Conservation (phyloP, 495 filamentous ascomycete species). For the Xylaria venustula region DNA sequence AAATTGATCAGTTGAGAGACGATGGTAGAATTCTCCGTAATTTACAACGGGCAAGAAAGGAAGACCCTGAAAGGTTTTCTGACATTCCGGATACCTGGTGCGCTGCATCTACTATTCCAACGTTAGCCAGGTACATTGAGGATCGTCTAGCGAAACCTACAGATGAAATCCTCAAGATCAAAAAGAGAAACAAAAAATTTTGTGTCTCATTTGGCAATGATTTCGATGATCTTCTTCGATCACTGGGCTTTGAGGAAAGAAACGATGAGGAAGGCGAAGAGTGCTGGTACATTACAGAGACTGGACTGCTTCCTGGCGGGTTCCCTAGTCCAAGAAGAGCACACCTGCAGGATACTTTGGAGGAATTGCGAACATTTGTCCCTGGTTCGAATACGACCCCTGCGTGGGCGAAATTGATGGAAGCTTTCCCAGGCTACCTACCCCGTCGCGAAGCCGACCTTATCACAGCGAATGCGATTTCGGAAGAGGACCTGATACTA, state of each 20-base stretch:
- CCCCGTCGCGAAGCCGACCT: background rate
- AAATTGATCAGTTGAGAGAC: conserved; percentile 57
- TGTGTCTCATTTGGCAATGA: conserved; percentile 63
- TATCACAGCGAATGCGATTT: background rate
- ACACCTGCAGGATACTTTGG: conserved; percentile 23
- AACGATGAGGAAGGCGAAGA: conserved; percentile 23
- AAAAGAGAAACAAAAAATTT: conserved; percentile 70
- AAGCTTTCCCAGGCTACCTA: conserved; percentile 18
- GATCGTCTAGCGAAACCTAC: conserved; percentile 7
- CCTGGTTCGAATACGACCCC: background rate
- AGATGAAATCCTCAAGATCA: conserved; percentile 50
- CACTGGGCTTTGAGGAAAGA: conserved; percentile 56
- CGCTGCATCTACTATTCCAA: conserved; percentile 37
- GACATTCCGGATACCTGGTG: conserved; percentile 48
- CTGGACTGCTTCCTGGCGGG: background rate
- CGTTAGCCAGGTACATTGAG: conserved; percentile 8
- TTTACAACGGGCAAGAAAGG: conserved; percentile 49
- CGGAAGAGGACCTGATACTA: conserved; percentile 12
- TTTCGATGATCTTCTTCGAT: conserved; percentile 61
- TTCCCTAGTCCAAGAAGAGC: conserved; percentile 18
- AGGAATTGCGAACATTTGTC: conserved; percentile 20
- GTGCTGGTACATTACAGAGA: conserved; percentile 26
- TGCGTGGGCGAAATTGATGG: conserved; percentile 22
- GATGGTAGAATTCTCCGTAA: conserved; percentile 50
- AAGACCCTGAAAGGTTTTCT: conserved; percentile 59